Conservation (phyloP, 1,284 basidiomycete species). For the Microbotryum saponariae region DNA sequence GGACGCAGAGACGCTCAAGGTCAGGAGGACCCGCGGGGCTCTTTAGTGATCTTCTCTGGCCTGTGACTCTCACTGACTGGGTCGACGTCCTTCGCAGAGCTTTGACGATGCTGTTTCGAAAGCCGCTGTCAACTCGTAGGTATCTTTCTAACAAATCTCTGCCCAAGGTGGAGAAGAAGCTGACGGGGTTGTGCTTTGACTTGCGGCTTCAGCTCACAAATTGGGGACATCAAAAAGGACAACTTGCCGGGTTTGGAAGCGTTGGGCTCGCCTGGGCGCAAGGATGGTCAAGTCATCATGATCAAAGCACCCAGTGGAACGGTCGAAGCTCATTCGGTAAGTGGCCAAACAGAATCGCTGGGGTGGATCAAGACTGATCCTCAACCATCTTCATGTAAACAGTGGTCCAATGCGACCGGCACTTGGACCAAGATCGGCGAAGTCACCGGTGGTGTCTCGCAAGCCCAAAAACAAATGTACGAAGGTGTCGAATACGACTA, state of each 20-base stretch:
- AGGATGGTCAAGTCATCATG: constrained; percentile 88
- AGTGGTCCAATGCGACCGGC: constrained; percentile 66
- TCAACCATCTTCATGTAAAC: not conserved
- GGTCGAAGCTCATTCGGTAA: constrained; percentile 76
- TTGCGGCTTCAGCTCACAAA: constrained; percentile 46
- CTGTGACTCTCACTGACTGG: not conserved
- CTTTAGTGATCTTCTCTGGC: not conserved
- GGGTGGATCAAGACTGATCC: too few species aligned
- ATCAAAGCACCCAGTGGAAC: constrained; percentile 59
- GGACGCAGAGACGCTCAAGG: constrained; percentile 53
- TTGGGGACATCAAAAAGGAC: constrained; percentile 85
- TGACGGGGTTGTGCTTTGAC: too few species aligned
- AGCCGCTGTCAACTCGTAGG: constrained; percentile 33
- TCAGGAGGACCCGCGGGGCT: constrained; percentile 9
- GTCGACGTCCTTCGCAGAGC: constrained; percentile 8
- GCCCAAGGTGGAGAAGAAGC: not conserved
- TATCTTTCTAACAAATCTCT: not conserved
- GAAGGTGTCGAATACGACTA: constrained; percentile 92
- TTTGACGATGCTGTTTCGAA: constrained; percentile 35
- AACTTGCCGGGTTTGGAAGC: constrained; percentile 80
- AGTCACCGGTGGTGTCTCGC: constrained; percentile 87
- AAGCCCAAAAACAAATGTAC: constrained; percentile 75
- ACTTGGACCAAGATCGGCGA: constrained; percentile 91
- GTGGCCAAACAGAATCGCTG: too few species aligned
- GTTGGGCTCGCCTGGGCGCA: constrained; percentile 63